These are phyloP conservation scores for Dissophora globulifera DNA, from an alignment of 192 early-diverging fungal genomes.

Conservation along the genomic window DNA sequence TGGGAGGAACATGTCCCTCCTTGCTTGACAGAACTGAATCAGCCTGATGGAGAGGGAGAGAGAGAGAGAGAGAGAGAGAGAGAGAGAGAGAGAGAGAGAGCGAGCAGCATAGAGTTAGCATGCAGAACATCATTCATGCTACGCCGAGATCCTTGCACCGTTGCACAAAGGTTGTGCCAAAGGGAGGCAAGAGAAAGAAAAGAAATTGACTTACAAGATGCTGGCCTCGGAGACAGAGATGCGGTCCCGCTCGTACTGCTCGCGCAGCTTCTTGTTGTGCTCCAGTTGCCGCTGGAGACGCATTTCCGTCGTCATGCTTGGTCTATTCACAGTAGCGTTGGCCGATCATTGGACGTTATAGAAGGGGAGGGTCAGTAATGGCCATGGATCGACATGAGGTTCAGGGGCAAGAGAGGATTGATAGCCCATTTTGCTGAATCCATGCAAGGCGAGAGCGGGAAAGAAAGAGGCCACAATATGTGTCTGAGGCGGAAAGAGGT, in stretches of 20 bases:
- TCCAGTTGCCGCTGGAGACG: constrained; percentile 51
- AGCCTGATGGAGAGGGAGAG: neutral
- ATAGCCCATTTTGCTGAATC: no score
- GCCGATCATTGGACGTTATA: no score
- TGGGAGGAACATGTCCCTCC: constrained; percentile 40
- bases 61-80: neutral
- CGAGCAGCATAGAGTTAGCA: no score
- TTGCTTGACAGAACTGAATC: constrained; percentile 35
- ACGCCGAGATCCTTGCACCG: no score
- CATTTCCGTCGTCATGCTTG: constrained; percentile 33
- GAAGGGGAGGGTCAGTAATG: no score
- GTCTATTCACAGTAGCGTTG: no score
- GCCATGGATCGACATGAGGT: no score
- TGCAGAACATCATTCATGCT: no score
- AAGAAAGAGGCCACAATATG: no score
- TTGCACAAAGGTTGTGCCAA: neutral
- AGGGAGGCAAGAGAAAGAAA: neutral
- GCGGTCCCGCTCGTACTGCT: constrained; percentile 49
- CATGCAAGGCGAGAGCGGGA: no score
- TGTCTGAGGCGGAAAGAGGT: no score
- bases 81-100: neutral
- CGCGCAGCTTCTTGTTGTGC: constrained; percentile 47
- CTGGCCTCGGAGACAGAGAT: constrained; percentile 49
- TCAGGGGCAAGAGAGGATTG: no score
- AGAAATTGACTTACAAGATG: constrained; percentile 24